Base-by-base conservation (phyloP, 495 filamentous ascomycete species). In the Massariosphaeria phaeospora region DNA sequence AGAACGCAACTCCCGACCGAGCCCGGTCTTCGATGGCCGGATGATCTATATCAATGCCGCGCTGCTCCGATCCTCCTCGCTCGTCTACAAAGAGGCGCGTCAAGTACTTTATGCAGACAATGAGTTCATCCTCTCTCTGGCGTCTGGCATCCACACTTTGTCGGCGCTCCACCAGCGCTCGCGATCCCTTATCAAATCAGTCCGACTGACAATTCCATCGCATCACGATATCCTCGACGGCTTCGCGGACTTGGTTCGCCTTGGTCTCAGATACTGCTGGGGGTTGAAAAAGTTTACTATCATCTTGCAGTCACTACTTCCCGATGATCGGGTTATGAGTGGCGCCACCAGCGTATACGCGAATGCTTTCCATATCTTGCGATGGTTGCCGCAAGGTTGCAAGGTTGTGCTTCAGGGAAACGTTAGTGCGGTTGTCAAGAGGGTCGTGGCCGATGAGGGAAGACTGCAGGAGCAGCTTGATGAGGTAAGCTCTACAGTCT, bases 191-290 rank as follows among this genome's bases (percentile, higher is more conserved):
- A 66, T 69, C 53, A 68, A 61, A 36, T 49, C 57, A 36, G 52
- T 68, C 20, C 25, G 46, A 6, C 24, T 70, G 15, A 57, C 59
- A 6, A 63, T 70, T 24, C 63, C 61, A 9, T 61, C 46, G 8
- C 61, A 67, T 38, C 50, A 55, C 59, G 68, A 70, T 47, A 68
- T 69, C 33, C 59, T 70, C 35, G 65, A 68, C 30, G 45, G 45
- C 20, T 66, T 67, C 39, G 36, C 53, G 17, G 63, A 68, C 33
- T 25, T 67, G 24, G 63, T 70, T 12, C 67, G 67, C 5, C 54
- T 67, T 13, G 57, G 52, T 1, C 43, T 70, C 29, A 55, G 68
- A 34, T 70, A 70, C 39, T 70, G 66, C 49, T 65, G 58, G 55
- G 59, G 62, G 6, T 38, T 70, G 31, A 39, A 63, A 52, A 59